Conservation (phyloP, 352 stramenopile species). For the Globisporangium echinulatum region DNA sequence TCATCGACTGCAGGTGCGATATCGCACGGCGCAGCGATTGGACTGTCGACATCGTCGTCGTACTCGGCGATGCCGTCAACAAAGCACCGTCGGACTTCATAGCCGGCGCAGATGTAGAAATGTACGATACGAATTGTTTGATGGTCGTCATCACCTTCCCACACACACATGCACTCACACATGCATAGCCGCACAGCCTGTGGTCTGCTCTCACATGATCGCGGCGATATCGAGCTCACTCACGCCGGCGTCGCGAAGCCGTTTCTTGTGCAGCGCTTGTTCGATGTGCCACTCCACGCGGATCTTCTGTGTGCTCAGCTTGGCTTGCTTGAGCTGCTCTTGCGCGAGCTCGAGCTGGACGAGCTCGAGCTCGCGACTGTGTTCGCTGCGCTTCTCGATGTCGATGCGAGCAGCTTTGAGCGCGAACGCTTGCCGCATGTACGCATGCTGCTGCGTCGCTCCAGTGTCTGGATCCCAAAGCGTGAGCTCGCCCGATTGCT, state of each 20-base stretch:
- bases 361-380: conserved; percentile 28
- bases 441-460: conserved; percentile 16
- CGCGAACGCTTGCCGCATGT: conserved; percentile 30
- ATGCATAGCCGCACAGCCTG: background rate
- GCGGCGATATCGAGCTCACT: conserved; percentile 28
- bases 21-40: background rate
- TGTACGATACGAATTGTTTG: too few relatives aligned
- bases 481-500: background rate
- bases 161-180: background rate
- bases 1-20: conserved; percentile 5
- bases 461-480: background rate
- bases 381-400: conserved; percentile 34
- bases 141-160: too few relatives aligned
- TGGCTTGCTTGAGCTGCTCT: conserved; percentile 47
- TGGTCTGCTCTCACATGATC: conserved; percentile 13
- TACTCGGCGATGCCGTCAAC: conserved; percentile 35
- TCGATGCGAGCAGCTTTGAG: conserved; percentile 36
- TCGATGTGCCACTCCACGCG: conserved; percentile 45
- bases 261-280: conserved; percentile 49
- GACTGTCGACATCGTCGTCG: background rate
- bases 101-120: background rate
- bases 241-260: conserved; percentile 34
- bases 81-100: conserved; percentile 24
- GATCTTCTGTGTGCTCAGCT: conserved; percentile 40
- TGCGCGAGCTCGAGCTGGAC: conserved; percentile 42